Evolutionary conservation across 2,329 filamentous ascomycete genomes (phyloP).

Genomic region (Diaporthe sp.): DNA sequence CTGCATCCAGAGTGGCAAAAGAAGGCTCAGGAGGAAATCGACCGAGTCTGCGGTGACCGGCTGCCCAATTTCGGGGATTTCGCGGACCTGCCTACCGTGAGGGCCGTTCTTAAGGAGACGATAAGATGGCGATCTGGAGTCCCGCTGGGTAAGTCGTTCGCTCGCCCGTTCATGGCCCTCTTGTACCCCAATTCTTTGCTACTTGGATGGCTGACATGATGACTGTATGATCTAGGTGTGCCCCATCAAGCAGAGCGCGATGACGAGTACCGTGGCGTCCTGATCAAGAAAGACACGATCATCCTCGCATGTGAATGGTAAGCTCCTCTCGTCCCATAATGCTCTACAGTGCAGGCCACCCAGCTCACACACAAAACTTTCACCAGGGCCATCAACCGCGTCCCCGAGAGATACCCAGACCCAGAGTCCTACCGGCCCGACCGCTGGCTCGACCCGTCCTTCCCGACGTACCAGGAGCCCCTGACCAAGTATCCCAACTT

Average conservation of each 20-base stretch:
- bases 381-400: slow-evolving; percentile 68
- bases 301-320: slow-evolving; percentile 66
- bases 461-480: slow-evolving; percentile 75
- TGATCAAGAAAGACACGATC: slow-evolving; percentile 63
- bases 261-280: slow-evolving; percentile 61
- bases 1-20: slow-evolving; percentile 66
- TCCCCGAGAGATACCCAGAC: slow-evolving; percentile 71
- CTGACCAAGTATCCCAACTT: slow-evolving; percentile 74
- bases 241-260: slow-evolving; percentile 64
- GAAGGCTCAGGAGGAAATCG: slow-evolving; percentile 69
- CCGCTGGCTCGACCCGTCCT: slow-evolving; percentile 72
- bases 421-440: slow-evolving; percentile 74
- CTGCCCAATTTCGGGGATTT: slow-evolving; percentile 66
- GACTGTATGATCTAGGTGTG: slow-evolving; percentile 53
- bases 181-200: neutral
- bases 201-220: neutral
- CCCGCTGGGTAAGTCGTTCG: slow-evolving; percentile 57
- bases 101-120: slow-evolving; percentile 70
- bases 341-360: neutral
- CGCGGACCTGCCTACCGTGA: slow-evolving; percentile 63
- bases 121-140: slow-evolving; percentile 71
- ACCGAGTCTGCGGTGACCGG: slow-evolving; percentile 66
- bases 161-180: neutral
- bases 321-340: slow-evolving; percentile 34
- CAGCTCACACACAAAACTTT: slow-evolving; percentile 1